Evolutionary conservation across 495 filamentous ascomycete genomes (phyloP).

Genomic region (Penicillium chermesinum): DNA sequence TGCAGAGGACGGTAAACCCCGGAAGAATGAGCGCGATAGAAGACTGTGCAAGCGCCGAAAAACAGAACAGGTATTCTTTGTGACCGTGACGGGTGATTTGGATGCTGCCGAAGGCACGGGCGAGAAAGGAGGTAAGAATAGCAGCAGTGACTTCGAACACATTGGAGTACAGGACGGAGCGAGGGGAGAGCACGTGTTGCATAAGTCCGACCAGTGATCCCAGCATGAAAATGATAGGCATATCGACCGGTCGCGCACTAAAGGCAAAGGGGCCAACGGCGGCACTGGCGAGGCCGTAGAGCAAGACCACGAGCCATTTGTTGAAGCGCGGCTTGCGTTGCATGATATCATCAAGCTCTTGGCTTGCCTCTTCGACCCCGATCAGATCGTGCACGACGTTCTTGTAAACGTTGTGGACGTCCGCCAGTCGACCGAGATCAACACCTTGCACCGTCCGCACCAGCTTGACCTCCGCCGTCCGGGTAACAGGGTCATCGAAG

Average conservation of each 20-base stretch:
- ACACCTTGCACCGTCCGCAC: conserved; percentile 73
- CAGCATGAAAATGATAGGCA: conserved; percentile 81
- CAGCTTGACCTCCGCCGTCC: conserved; percentile 89
- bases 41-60: conserved; percentile 85
- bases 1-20: conserved; percentile 79
- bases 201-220: conserved; percentile 77
- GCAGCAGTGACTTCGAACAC: conserved; percentile 88
- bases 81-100: conserved; percentile 39
- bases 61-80: conserved; percentile 68
- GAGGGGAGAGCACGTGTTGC: conserved; percentile 73
- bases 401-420: conserved; percentile 89
- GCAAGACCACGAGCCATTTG: conserved; percentile 65
- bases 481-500: conserved; percentile 83
- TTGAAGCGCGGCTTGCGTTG: conserved; percentile 58
- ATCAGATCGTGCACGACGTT: conserved; percentile 85
- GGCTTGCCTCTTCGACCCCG: conserved; percentile 77
- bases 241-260: conserved; percentile 74
- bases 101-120: conserved; percentile 81
- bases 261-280: conserved; percentile 84
- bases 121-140: conserved; percentile 79
- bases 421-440: conserved; percentile 77
- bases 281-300: conserved; percentile 78
- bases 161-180: conserved; percentile 72
- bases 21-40: conserved; percentile 90
- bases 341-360: conserved; percentile 64